Evolutionary conservation across 2,329 filamentous ascomycete species (phyloP).

Genomic region (Fonsecaea pedrosoi): DNA sequence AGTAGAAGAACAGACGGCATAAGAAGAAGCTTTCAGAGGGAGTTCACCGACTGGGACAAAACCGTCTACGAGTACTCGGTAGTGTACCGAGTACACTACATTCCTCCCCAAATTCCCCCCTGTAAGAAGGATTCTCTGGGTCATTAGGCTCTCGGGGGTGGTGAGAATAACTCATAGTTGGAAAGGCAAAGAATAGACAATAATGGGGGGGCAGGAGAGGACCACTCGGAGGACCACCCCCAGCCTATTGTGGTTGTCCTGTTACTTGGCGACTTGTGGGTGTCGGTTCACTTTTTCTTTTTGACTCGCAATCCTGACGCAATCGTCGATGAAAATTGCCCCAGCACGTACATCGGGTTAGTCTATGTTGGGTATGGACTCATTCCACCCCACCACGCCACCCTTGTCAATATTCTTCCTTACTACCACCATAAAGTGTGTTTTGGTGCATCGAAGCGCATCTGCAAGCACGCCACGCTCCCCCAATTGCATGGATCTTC

Average conservation of each 20-base stretch:
- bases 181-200: neutral
- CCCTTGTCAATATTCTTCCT: neutral
- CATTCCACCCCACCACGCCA: neutral
- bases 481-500: neutral
- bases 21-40: neutral
- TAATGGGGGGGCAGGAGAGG: neutral
- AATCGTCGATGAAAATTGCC: constrained; percentile 10
- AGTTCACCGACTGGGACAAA: too few relatives aligned
- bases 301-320: constrained; percentile 19
- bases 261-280: neutral
- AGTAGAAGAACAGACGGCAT: too few relatives aligned
- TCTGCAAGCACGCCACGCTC: constrained; percentile 6
- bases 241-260: neutral
- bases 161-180: neutral
- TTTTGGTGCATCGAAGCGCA: neutral
- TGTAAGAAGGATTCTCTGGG: neutral
- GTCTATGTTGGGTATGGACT: neutral
- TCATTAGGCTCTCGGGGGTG: neutral
- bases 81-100: neutral
- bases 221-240: too few relatives aligned
- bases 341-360: neutral
- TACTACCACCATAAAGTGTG: neutral
- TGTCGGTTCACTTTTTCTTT: neutral
- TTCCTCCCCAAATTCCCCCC: neutral
- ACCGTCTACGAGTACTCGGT: neutral